These are phyloP conservation scores for Tephrocybe sp. DNA, from an alignment of 768 basidiomycete genomes.

Conservation along the genomic window DNA sequence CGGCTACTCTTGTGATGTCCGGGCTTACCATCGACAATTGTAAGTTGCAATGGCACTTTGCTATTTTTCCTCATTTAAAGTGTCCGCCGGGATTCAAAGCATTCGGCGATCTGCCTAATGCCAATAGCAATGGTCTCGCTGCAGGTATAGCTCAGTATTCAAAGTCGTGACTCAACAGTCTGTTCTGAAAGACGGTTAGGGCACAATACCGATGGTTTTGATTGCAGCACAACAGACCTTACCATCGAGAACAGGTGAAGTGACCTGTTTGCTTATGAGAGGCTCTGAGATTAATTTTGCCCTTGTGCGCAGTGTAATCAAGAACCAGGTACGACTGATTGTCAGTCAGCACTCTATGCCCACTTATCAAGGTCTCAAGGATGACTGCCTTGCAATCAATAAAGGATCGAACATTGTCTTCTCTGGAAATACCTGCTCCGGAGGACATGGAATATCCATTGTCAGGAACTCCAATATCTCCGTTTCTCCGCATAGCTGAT, in stretches of 20 bases:
- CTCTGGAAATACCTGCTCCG: slow-evolving; percentile 51
- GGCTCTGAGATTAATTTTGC: neutral
- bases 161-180: neutral
- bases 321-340: slow-evolving; percentile 33
- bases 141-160: slow-evolving; percentile 39
- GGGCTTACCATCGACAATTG: slow-evolving; percentile 56
- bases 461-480: slow-evolving; percentile 39
- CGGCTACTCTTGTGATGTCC: slow-evolving; percentile 41
- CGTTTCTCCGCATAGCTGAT: slow-evolving; percentile 32
- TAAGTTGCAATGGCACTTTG: slow-evolving; percentile 24
- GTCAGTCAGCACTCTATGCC: too few species aligned
- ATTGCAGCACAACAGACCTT: slow-evolving; percentile 35
- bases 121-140: slow-evolving; percentile 44
- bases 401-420: slow-evolving; percentile 45
- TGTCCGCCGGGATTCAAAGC: slow-evolving; percentile 32
- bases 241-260: slow-evolving; percentile 42
- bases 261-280: neutral
- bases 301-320: slow-evolving; percentile 24
- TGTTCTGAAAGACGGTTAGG: slow-evolving; percentile 20
- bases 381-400: slow-evolving; percentile 64
- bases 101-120: slow-evolving; percentile 50
- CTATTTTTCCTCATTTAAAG: too few species aligned
- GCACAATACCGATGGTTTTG: slow-evolving; percentile 55
- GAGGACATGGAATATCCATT: slow-evolving; percentile 68
- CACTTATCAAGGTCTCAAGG: slow-evolving; percentile 23